Evolutionary conservation across 2,329 filamentous ascomycete species (phyloP).

Genomic region (Alternaria triticina): DNA sequence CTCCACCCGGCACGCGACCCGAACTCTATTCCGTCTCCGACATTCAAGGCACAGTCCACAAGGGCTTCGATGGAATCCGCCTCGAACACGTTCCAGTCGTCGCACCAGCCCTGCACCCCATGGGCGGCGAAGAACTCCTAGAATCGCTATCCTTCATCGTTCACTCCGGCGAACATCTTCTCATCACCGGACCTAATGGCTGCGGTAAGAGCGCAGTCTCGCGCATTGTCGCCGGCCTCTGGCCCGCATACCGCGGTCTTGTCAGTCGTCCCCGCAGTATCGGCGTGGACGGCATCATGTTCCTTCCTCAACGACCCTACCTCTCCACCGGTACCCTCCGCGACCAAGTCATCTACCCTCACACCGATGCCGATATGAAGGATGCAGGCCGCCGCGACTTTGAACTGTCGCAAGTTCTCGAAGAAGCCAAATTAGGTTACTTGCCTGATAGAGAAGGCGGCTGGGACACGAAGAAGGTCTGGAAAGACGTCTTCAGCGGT

Average conservation of each 20-base stretch:
- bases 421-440: conserved; percentile 86
- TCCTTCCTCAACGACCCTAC: conserved; percentile 92
- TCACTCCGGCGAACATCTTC: conserved; percentile 86
- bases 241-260: conserved; percentile 93
- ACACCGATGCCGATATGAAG: conserved; percentile 93
- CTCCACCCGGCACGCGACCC: conserved; percentile 67
- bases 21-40: conserved; percentile 91
- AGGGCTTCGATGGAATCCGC: conserved; percentile 91
- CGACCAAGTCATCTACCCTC: conserved; percentile 97
- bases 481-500: conserved; percentile 97
- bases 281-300: conserved; percentile 95
- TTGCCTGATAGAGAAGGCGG: conserved; percentile 90
- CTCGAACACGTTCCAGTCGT: conserved; percentile 93
- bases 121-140: conserved; percentile 88
- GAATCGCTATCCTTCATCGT: conserved; percentile 90
- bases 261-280: conserved; percentile 82
- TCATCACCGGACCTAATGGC: conserved; percentile 94
- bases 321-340: conserved; percentile 89
- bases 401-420: conserved; percentile 78
- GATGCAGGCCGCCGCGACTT: conserved; percentile 77
- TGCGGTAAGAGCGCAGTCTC: conserved; percentile 91
- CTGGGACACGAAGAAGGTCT: conserved; percentile 96
- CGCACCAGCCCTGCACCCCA: conserved; percentile 84
- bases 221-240: conserved; percentile 86
- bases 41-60: conserved; percentile 90